phyloP scores from a whole-genome alignment of 768 basidiomycete genomes.

The Tulasnella sp. region DNA sequence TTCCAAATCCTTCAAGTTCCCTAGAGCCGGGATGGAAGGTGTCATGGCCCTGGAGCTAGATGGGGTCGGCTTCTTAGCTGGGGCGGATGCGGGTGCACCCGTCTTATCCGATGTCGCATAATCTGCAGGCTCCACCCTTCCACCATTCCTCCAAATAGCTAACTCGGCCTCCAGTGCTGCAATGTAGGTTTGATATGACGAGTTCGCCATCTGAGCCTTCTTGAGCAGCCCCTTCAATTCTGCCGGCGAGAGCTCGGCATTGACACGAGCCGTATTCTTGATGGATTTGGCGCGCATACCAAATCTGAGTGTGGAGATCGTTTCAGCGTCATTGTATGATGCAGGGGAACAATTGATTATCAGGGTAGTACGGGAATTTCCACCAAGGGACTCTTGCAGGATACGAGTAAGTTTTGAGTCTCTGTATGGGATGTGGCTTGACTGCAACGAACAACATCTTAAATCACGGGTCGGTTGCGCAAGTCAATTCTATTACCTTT shows the following conservation, averaged over 20 bases:
- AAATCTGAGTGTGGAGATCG: constrained; percentile 91
- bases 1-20: constrained; percentile 52
- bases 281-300: constrained; percentile 99
- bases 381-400: constrained; percentile 94
- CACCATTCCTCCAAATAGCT: constrained; percentile 78
- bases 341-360: constrained; percentile 99
- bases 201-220: constrained; percentile 79
- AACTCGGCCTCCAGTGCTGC: constrained; percentile 84
- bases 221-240: constrained; percentile 87
- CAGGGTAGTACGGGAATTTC: constrained; percentile 90
- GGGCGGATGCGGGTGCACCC: constrained; percentile 27
- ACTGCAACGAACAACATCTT: constrained; percentile 34
- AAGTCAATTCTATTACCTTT: constrained; percentile 45
- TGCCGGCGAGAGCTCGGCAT: constrained; percentile 89
- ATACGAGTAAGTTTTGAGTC: constrained; percentile 99
- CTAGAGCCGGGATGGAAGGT: constrained; percentile 57
- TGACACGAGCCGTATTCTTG: constrained; percentile 98
- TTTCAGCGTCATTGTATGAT: constrained; percentile 93
- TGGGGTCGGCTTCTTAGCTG: constrained; percentile 37
- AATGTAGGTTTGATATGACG: constrained; percentile 74
- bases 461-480: not conserved
- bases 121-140: constrained; percentile 64
- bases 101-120: constrained; percentile 66
- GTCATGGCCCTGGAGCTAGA: constrained; percentile 59
- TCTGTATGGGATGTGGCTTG: constrained; percentile 93